phyloP scores from a whole-genome alignment of 1,139 yeast species.

The Geotrichum carabidarum region DNA sequence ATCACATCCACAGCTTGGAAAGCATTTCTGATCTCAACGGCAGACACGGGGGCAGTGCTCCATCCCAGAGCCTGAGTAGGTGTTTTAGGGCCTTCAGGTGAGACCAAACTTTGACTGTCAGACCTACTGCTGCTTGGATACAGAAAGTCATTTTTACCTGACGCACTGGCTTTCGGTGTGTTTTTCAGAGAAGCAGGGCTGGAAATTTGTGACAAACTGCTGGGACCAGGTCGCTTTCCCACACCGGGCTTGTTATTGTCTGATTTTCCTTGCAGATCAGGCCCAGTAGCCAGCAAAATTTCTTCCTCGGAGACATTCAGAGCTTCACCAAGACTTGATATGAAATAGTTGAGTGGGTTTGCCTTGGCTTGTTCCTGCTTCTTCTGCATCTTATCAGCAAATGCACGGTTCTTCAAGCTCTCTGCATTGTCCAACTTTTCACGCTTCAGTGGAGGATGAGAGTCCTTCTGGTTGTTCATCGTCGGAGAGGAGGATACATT shows the following conservation, averaged over 20 bases:
- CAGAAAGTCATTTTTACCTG: too few relatives aligned
- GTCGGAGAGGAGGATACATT: neutral
- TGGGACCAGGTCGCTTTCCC: neutral
- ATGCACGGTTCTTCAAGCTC: constrained; percentile 21
- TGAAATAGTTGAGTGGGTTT: constrained; percentile 30
- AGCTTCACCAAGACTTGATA: constrained; percentile 33
- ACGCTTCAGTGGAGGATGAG: constrained; percentile 23
- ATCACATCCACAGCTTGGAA: constrained; percentile 1
- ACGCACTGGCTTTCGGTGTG: too few relatives aligned
- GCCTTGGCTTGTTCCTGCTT: constrained; percentile 28
- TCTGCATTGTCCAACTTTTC: constrained; percentile 28
- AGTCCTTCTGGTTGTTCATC: neutral
- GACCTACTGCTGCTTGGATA: too few relatives aligned
- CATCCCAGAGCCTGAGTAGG: neutral
- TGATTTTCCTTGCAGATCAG: neutral
- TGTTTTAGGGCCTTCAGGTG: too few relatives aligned
- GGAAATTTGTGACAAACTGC: neutral
- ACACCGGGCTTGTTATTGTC: neutral
- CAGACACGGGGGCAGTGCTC: constrained; percentile 8
- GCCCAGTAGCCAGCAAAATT: neutral
- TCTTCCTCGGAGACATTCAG: constrained; percentile 23
- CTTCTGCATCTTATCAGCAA: constrained; percentile 23
- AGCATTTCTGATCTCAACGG: constrained; percentile 3
- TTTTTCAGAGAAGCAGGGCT: neutral
- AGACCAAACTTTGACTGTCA: too few relatives aligned